Evolutionary conservation across 2,329 filamentous ascomycete species (phyloP), one percentile per base, ranked within the genome.

Genomic region (Microdochium nivale): DNA sequence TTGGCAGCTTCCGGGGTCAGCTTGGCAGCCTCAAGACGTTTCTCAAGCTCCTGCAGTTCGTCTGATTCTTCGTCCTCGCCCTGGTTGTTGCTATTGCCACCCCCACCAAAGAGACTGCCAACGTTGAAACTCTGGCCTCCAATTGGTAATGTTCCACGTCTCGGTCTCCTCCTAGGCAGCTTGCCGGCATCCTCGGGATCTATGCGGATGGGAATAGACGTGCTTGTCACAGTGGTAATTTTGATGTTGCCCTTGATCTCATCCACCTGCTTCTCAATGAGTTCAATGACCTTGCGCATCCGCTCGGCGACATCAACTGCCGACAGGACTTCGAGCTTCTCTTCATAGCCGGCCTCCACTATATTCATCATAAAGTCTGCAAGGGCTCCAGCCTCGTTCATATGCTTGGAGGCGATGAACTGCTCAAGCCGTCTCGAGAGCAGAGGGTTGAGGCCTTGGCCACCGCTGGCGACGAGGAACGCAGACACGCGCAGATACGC

Each of bases 291-390:
- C 60, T 85, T 86, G 56, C 87, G 82, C 51, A 97, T 77, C 35
- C 94, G 80, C 47, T 87, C 81, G 59, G 88, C 87, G 47, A 94
- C 76, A 60, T 91, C 84, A 4, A 95, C 70, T 1, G 90, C 84
- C n/a, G 89, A 82, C 33, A 99, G 75, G 16, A 99, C 81, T 52
- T 88, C 83, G 51, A 99, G 77, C 68, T 95, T 96, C 65, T 99
- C 94, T 66, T 96, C 90, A 56, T 95, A 87, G 10, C 83, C 87
- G 49, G 87, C 85, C 56, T 96, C 90, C 2, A 95, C 81, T 24
- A 97, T 80, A 64, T 96, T 95, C 37, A 90, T 86, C 90, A 99
- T 96, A 66, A 97, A 97, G 66, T 99, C 94, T 7, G 94, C 92
- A 10, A 99, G 77, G 9, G 83, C 74, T 2, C 92, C 92, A 1